Percentiles rank a stretch among this genome's conserved stretches.
Conservation (phyloP, 2,329 filamentous ascomycete species). For the Plectosphaerella sp. region DNA sequence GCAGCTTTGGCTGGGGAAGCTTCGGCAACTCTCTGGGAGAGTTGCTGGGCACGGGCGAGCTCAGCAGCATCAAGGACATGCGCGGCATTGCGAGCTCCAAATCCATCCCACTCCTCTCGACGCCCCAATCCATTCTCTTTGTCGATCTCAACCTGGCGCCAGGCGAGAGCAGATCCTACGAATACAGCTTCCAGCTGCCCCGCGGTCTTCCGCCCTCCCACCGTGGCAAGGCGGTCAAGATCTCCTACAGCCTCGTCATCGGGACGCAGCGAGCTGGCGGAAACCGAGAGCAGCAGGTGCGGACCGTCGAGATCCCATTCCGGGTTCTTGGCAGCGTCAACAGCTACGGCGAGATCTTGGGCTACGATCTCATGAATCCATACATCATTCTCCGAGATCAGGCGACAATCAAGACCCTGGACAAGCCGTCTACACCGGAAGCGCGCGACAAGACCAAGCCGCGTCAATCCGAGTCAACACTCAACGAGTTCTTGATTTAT, state of each 20-base stretch:
- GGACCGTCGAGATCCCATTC: constrained; percentile 89
- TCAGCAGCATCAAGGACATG: constrained; percentile 95
- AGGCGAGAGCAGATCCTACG: constrained; percentile 83
- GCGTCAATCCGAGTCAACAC: constrained; percentile 9
- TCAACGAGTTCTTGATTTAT: constrained; percentile 69
- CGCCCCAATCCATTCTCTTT: constrained; percentile 91
- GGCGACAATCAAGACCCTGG: constrained; percentile 59
- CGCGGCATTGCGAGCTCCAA: constrained; percentile 80
- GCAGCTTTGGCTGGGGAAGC: constrained; percentile 81
- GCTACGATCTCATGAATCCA: constrained; percentile 90
- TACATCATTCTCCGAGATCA: constrained; percentile 86
- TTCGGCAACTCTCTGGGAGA: constrained; percentile 86
- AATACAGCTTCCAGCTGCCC: constrained; percentile 81
- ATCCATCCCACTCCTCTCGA: constrained; percentile 86
- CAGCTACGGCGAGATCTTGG: constrained; percentile 78
- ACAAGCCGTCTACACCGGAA: constrained; percentile 22
- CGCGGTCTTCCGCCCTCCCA: constrained; percentile 87
- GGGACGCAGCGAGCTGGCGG: constrained; percentile 84
- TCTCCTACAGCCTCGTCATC: constrained; percentile 84
- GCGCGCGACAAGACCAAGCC: constrained; percentile 7
- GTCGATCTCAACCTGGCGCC: constrained; percentile 85
- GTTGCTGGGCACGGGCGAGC: constrained; percentile 77
- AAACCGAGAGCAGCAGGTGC: constrained; percentile 74
- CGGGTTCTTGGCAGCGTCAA: constrained; percentile 92
- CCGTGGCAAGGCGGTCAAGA: constrained; percentile 89